Evolutionary conservation across 345 rosid species (phyloP), one percentile per base, ranked within the genome.

Genomic region (Eucalyptus marginata): DNA sequence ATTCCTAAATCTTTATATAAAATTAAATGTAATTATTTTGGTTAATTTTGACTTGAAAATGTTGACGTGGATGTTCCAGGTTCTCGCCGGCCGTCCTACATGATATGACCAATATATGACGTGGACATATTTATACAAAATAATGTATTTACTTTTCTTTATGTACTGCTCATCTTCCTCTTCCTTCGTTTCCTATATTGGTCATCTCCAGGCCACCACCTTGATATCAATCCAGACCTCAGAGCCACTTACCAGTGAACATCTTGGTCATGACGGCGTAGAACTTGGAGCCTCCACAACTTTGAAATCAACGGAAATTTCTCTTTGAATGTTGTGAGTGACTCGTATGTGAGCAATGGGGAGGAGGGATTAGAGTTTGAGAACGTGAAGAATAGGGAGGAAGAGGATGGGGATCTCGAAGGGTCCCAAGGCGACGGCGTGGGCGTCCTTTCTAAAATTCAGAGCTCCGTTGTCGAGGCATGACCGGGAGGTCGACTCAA

Each of bases 81-180:
- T 29, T 29, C 17, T 62, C 2, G 8, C 31, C 17, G 15, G 16
- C 16, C 3, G 0, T 64, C 3, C 1, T 15, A n/a, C 10, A 16
- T 14, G 20, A 15, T 7, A 14, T n/a, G 76, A 7, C 10, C 36
- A 64, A 14, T 4, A 8, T 29, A 13, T n/a, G 5, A 29, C 7
- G 9, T 14, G 10, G 18, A 13, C 76, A 64, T n/a, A 6, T 27
- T 27, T 56, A 56, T 56, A 22, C 27, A 56, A 56, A 56, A 20
- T 56, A 9, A 9, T 13, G 15, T 27, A 56, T 59, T 12, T 27
- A 24, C 66, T 59, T 12, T 27, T 59, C n/a, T 59, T 59, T 27
- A 27, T 27, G n/a, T 59, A 25, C 13, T 12, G 66, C 31, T 59
- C 33, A 27, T 29, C 10, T 64, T 64, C 76, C 20, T 64, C 76